phyloP scores from a whole-genome alignment of 495 filamentous ascomycete genomes.

The Opeltia flavorubescens region DNA sequence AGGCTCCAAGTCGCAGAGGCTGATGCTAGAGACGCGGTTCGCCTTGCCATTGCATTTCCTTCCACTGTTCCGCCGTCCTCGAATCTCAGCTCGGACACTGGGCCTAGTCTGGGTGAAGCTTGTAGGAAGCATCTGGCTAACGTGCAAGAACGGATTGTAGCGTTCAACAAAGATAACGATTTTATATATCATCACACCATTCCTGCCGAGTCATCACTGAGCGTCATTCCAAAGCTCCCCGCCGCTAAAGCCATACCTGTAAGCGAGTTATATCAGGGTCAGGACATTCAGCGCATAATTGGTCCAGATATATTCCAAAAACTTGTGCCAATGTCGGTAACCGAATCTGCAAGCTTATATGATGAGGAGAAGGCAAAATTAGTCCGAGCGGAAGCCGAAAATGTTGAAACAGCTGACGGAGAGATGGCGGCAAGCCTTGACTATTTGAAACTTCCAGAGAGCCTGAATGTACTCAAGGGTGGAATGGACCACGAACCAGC shows the following conservation, averaged over 20 bases:
- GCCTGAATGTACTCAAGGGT: constrained; percentile 82
- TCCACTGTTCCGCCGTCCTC: constrained; percentile 62
- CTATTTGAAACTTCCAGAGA: constrained; percentile 79
- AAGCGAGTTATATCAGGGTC: constrained; percentile 88
- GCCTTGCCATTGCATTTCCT: constrained; percentile 69
- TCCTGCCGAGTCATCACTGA: constrained; percentile 66
- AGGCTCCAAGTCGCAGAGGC: constrained; percentile 70
- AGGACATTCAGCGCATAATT: constrained; percentile 93
- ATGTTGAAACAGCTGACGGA: constrained; percentile 76
- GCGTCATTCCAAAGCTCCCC: constrained; percentile 75
- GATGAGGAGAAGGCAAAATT: constrained; percentile 98
- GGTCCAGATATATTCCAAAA: constrained; percentile 95
- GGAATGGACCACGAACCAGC: constrained; percentile 81
- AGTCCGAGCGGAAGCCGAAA: constrained; percentile 83
- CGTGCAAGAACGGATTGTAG: constrained; percentile 63
- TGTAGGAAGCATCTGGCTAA: constrained; percentile 67
- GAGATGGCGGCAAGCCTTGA: constrained; percentile 94
- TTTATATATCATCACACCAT: constrained; percentile 95
- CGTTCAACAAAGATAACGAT: constrained; percentile 84
- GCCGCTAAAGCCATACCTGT: constrained; percentile 98
- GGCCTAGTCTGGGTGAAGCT: constrained; percentile 55
- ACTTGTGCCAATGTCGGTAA: constrained; percentile 91
- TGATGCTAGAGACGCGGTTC: constrained; percentile 58
- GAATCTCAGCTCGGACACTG: constrained; percentile 71
- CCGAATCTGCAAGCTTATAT: constrained; percentile 90